Evolutionary conservation across 257 asterid genomes (phyloP).

Genomic region (Solanum habrochaites): DNA sequence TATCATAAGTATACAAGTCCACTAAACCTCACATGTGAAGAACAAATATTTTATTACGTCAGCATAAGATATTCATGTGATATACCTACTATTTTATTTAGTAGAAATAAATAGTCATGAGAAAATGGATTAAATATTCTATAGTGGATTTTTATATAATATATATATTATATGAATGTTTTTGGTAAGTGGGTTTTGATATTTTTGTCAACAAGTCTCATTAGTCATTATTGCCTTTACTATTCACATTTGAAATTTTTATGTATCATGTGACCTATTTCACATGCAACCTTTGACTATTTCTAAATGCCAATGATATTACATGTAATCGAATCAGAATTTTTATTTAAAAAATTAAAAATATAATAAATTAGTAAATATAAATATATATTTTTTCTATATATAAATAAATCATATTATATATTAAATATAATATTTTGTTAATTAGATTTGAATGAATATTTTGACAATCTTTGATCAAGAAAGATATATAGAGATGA

Average conservation of each 20-base stretch:
- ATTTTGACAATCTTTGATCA: too few species aligned
- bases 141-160: neutral
- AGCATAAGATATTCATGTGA: neutral
- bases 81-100: neutral
- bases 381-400: too few species aligned
- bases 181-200: neutral
- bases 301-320: neutral
- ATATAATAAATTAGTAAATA: too few species aligned
- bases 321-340: fast-evolving
- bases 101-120: neutral
- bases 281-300: neutral
- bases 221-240: neutral
- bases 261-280: neutral
- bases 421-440: too few species aligned
- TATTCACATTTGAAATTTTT: neutral
- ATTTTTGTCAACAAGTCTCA: neutral
- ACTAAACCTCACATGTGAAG: neutral
- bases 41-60: neutral
- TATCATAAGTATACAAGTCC: neutral
- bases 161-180: neutral
- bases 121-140: neutral
- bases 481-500: neutral
- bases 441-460: too few species aligned
- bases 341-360: too few species aligned
- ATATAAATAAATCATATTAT: too few species aligned